Percentiles rank a stretch among this genome's conserved stretches.
These are phyloP conservation scores for Madurella mycetomatis DNA, from an alignment of 2,329 filamentous ascomycete genomes.

Conservation along the genomic window DNA sequence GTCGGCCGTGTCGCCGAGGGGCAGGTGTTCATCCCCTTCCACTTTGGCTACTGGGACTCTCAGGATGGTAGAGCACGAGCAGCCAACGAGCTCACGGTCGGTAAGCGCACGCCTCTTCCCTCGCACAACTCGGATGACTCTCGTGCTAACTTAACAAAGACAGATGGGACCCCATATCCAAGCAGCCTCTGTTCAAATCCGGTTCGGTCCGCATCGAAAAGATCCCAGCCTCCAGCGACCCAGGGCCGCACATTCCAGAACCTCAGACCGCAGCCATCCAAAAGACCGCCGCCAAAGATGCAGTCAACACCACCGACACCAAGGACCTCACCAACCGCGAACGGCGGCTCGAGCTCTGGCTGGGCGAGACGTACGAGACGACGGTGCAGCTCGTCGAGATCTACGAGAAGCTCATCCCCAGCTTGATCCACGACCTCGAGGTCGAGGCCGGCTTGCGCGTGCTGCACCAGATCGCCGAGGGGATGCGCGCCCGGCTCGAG, in stretches of 20 bases:
- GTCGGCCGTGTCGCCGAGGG: constrained; percentile 29
- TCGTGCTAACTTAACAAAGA: constrained; percentile 1
- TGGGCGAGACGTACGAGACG: constrained; percentile 31
- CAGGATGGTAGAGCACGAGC: constrained; percentile 31
- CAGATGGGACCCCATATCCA: constrained; percentile 33
- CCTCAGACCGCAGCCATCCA: constrained; percentile 25
- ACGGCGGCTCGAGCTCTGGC: constrained; percentile 31
- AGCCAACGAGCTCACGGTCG: constrained; percentile 35
- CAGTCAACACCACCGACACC: background rate
- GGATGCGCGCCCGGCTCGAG: constrained; percentile 22
- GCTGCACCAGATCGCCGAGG: constrained; percentile 26
- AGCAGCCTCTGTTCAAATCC: constrained; percentile 36
- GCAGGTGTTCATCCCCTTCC: constrained; percentile 37
- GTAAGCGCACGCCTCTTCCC: constrained; percentile 20
- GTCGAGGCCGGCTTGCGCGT: constrained; percentile 29
- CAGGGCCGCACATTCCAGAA: constrained; percentile 18
- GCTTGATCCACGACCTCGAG: constrained; percentile 29
- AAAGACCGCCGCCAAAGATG: constrained; percentile 12
- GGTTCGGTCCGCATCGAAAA: constrained; percentile 34
- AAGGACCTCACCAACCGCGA: constrained; percentile 20
- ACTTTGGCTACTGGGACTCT: constrained; percentile 36
- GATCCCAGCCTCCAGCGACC: constrained; percentile 8
- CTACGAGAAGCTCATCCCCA: constrained; percentile 26
- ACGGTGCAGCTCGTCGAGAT: constrained; percentile 25
- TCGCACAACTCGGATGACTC: background rate